Evolutionary conservation across 495 filamentous ascomycete species (phyloP), one percentile per base, ranked within the genome.

Genomic region (Lophiostoma macrostomum): DNA sequence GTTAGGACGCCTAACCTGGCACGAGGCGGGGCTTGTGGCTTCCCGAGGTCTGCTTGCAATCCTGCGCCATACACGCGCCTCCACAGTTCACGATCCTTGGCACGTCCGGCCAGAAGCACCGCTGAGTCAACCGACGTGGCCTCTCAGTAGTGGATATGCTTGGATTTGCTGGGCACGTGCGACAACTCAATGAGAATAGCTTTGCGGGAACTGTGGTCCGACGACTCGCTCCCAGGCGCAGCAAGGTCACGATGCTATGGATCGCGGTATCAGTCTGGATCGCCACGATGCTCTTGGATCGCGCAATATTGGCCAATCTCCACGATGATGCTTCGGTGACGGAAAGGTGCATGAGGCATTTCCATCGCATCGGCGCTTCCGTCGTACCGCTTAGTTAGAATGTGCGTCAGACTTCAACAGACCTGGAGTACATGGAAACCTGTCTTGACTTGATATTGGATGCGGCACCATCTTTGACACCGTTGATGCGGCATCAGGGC

Each of bases 61-160:
- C n/a, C 50, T 35, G 23, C 22, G n/a, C 4, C 28, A n/a, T n/a
- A n/a, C n/a, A 35, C 16, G 16, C 36, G 34, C 27, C 37, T 23
- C 42, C n/a, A 31, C 41, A 46, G 20, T 34, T 58, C 55, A 58
- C 55, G 55, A 58, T 58, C 23, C 55, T 58, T 58, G 55, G 55
- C 55, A 23, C 27, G 4, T n/a, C 3, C 16, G 37, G 16, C 39
- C 50, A 28, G 29, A 12, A 23, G 27, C 18, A n/a, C 34, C 39
- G 30, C 20, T 22, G 53, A 35, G 30, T 31, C 24, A 10, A 47
- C 45, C 28, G 23, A 56, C 53, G 53, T 57, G 53, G 25, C 53
- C 25, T 29, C n/a, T 29, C 45, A 37, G 45, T 38, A 57, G 19
- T 57, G 53, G 53, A 27, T 43, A 18, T n/a, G n/a, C n/a, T n/a